Percentiles rank a stretch among this genome's conserved stretches.
Conservation (phyloP, 2,329 filamentous ascomycete species). For the Botrytis elliptica region DNA sequence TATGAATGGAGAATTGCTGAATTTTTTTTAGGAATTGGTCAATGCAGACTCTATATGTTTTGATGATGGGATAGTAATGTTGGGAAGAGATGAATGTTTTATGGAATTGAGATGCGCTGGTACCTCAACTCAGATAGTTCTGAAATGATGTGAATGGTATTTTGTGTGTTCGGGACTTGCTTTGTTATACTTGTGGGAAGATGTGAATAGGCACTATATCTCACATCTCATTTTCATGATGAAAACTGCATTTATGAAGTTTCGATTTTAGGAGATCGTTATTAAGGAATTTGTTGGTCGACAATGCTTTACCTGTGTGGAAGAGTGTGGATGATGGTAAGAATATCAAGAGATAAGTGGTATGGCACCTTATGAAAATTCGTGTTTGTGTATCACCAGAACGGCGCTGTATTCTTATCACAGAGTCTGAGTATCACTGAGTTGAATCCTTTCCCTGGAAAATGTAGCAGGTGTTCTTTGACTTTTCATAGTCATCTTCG, state of each 20-base stretch:
- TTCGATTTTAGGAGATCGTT: background rate
- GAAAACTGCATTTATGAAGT: fast-evolving
- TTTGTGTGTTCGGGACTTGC: background rate
- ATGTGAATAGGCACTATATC: background rate
- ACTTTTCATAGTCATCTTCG: background rate
- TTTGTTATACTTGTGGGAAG: background rate
- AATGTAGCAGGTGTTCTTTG: background rate
- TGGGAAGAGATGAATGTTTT: background rate
- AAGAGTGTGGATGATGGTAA: background rate
- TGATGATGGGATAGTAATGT: background rate
- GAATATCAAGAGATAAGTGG: background rate
- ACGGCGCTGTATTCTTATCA: background rate
- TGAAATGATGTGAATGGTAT: background rate
- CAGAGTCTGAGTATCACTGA: no score
- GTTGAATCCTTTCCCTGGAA: no score
- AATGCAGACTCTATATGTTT: background rate
- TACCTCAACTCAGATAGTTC: background rate
- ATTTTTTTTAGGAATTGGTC: background rate
- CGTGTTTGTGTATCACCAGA: background rate
- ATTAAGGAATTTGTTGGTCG: background rate
- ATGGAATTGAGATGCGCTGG: background rate
- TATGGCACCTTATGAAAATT: background rate
- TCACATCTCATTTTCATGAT: background rate
- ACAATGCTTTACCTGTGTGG: background rate
- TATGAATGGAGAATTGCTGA: background rate